Evolutionary conservation across 371 early-diverging fungal genomes (phyloP).

Genomic region (Zychaea mexicana): DNA sequence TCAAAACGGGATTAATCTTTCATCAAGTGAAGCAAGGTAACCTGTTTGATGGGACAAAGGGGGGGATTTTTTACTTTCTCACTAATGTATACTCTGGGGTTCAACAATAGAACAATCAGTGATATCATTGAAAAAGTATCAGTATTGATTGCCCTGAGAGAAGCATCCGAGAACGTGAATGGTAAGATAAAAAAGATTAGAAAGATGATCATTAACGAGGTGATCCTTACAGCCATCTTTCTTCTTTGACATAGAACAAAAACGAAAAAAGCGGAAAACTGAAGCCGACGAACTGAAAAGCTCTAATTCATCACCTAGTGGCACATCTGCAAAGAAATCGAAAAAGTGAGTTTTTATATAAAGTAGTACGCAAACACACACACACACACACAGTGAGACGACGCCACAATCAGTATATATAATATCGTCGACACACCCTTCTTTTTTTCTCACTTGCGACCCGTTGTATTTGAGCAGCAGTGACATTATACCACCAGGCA

Average conservation of each 20-base stretch:
- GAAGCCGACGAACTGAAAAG: conserved; percentile 54
- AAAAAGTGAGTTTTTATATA: conserved; percentile 50
- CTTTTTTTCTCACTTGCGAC: not conserved
- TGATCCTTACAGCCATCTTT: not conserved
- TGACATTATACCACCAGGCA: conserved; percentile 21
- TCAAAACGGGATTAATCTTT: conserved; percentile 38
- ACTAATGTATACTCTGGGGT: too few species aligned
- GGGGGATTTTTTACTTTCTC: not conserved
- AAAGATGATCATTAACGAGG: not conserved
- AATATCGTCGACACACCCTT: not conserved
- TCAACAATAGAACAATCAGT: conserved; percentile 55
- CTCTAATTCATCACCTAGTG: conserved; percentile 19
- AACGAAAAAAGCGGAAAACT: conserved; percentile 68
- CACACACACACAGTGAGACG: too few species aligned
- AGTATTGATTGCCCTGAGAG: conserved; percentile 56
- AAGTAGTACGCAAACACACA: too few species aligned
- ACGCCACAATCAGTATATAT: not conserved
- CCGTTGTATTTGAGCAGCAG: not conserved
- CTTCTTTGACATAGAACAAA: conserved; percentile 17
- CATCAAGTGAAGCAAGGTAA: conserved; percentile 46
- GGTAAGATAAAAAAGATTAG: conserved; percentile 27
- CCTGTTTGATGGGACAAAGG: not conserved
- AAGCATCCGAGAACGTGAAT: conserved; percentile 49
- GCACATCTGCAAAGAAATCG: conserved; percentile 41
- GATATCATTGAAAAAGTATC: conserved; percentile 59